Base-by-base conservation (phyloP, 495 filamentous ascomycete species). In the Amphirosellinia nigrospora region DNA sequence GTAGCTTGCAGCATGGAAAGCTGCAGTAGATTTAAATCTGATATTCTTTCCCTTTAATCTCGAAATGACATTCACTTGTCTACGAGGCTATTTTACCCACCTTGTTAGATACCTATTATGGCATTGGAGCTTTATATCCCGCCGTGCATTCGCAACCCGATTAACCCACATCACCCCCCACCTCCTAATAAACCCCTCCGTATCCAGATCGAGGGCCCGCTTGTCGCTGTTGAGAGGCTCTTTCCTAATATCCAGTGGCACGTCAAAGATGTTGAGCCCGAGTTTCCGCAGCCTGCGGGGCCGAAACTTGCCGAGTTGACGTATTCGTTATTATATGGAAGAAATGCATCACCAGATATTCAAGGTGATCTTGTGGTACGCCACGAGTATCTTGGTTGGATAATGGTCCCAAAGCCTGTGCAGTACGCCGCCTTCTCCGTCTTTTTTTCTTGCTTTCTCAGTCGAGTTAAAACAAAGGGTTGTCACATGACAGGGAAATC, bases 131-230 rank as follows among this genome's bases (percentile, higher is more conserved):
- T 70, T 64, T 32, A 70, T 38, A 73, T 73, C 39, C 67, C 71
- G 26, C 67, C 38, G 60, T 73, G 71, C 41, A 64, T 70, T 59
- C 13, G 46, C 46, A 70, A 38, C 58, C 74, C 73, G 32, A 43
- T 76, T 46, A 50, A 66, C 56, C 28, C 52, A 16, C 68, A 55
- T 63, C 78, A 80, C 50, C 64, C 69, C 41, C 78, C 78, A 58
- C 67, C 70, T 13, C 55, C 55, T 6, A 68, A 76, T 8, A 61
- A 71, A 60, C 77, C 78, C 0, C 66, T 80, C 36, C 41, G 78
- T 71, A 75, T 79, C 36, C 71, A 78, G 71, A 79, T 80, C 43
- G 74, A 78, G 69, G 74, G 77, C 38, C 75, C 77, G 19, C 41
- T 79, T 5, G 36, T 75, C 50, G 68, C 73, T 43, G 64, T 79